Percentiles rank a stretch among this genome's conserved stretches.
Conservation (phyloP, 257 asterid genomes). For the Cinchona pubescens region DNA sequence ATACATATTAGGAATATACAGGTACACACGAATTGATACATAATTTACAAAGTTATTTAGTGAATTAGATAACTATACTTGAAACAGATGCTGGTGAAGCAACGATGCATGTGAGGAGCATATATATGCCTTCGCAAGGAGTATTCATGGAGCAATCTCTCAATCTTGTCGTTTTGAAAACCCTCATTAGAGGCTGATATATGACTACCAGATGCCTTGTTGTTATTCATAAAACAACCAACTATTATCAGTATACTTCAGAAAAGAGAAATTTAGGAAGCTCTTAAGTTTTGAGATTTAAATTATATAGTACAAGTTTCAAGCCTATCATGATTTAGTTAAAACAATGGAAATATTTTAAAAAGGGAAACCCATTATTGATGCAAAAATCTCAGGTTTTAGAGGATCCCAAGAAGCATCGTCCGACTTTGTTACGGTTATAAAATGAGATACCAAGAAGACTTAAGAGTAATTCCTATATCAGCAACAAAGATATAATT, state of each 20-base stretch:
- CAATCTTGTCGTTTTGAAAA: no score
- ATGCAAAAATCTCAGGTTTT: slow-evolving; percentile 89
- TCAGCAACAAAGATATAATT: neutral
- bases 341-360: neutral
- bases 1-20: no score
- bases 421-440: slow-evolving; percentile 81
- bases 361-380: slow-evolving; percentile 68
- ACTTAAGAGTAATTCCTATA: slow-evolving; percentile 78
- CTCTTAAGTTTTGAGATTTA: neutral
- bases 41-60: no score
- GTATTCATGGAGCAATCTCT: neutral
- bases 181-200: no score
- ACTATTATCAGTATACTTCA: neutral
- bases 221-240: neutral
- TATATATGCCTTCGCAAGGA: neutral
- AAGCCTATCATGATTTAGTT: neutral
- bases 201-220: no score
- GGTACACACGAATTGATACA: no score
- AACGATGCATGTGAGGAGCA: neutral
- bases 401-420: slow-evolving; percentile 81
- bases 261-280: neutral
- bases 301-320: neutral
- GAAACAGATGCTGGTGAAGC: neutral
- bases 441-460: slow-evolving; percentile 84
- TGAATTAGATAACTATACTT: no score